Conservation (phyloP, 768 basidiomycete genomes). For the Hygrophoropsis aurantiaca region DNA sequence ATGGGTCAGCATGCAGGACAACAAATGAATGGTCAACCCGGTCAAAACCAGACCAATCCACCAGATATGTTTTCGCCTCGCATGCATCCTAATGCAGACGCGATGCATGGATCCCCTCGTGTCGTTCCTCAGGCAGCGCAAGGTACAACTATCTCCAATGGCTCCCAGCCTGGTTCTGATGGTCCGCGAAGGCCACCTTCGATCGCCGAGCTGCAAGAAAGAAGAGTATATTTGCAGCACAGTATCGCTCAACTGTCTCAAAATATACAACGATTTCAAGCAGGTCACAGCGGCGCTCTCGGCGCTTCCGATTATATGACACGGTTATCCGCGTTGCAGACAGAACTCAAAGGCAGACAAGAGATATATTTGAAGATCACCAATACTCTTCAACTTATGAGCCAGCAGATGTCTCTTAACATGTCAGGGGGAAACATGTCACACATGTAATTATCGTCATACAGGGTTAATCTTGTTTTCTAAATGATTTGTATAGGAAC, state of each 20-base stretch:
- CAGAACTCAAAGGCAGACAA: slow-evolving; percentile 31
- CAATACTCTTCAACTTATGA: slow-evolving; percentile 19
- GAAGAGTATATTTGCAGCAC: slow-evolving; percentile 10
- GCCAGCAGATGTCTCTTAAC: slow-evolving; percentile 24
- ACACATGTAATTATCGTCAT: slow-evolving; percentile 33
- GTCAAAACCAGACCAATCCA: slow-evolving; percentile 37
- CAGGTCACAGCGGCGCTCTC: slow-evolving; percentile 11
- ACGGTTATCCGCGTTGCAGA: slow-evolving; percentile 15
- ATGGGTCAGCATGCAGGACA: too few species aligned
- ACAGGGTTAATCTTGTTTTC: too few species aligned
- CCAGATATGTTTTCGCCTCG: slow-evolving; percentile 52
- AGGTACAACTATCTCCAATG: slow-evolving; percentile 15
- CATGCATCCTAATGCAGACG: slow-evolving; percentile 38
- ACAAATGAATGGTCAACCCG: slow-evolving; percentile 30
- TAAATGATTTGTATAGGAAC: slow-evolving; percentile 15
- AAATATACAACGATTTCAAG: slow-evolving; percentile 1
- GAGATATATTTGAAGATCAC: slow-evolving; percentile 40
- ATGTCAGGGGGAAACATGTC: slow-evolving; percentile 21
- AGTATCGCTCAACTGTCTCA: slow-evolving; percentile 15
- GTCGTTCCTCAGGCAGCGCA: slow-evolving; percentile 19
- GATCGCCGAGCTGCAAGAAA: slow-evolving; percentile 22
- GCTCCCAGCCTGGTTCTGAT: slow-evolving; percentile 17
- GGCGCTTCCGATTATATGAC: slow-evolving; percentile 18
- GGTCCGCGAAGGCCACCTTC: slow-evolving; percentile 22
- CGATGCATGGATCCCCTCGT: slow-evolving; percentile 53